Base-by-base conservation (phyloP, 192 early-diverging fungal species). In the Coemansia sp. region DNA sequence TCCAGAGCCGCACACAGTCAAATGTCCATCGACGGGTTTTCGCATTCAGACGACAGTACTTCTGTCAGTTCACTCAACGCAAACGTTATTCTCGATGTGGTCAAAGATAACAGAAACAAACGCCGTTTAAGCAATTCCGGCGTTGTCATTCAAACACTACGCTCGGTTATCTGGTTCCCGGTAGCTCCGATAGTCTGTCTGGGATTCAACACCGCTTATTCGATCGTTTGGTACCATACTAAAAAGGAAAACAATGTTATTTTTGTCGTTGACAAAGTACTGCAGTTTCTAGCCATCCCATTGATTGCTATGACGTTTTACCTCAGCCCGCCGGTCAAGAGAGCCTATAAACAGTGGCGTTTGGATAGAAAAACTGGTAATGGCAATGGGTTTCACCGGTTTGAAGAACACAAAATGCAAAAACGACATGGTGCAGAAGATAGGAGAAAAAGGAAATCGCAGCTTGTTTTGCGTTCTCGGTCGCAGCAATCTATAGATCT, bases 141-240 rank as follows among this genome's bases (percentile, higher is more conserved):
- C 9, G 60, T 78, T 1, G 68, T 78, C 7, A 71, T 48, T 22
- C 61, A 68, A 17, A 71, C 78, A 0, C 39, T 80, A 15, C 18
- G 63, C 28, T 74, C 78, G 1, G 66, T 80, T 35, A 60, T 74
- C 32, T 80, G 78, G 78, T 80, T 80, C 33, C 73, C 78, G 2
- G 64, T 75, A 14, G 61, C 66, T 1, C 78, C 78, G 9, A 75
- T 80, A 37, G 8, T 80, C 2, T 59, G 64, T 33, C 56, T 80
- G 41, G 68, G 67, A 2, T 80, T 80, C 56, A 74, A 73, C 32
- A 73, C 58, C 0, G 63, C 65, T 0, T 74, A 74, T 48, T 69
- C 69, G 0, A 71, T 73, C 5, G 66, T 80, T 4, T 67, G 72
- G 69, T 75, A 74, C 45, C 20, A 34, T 8, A 68, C 51, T 0